Base-by-base conservation (phyloP, 257 asterid species). In the Jacaranda mimosifolia region DNA sequence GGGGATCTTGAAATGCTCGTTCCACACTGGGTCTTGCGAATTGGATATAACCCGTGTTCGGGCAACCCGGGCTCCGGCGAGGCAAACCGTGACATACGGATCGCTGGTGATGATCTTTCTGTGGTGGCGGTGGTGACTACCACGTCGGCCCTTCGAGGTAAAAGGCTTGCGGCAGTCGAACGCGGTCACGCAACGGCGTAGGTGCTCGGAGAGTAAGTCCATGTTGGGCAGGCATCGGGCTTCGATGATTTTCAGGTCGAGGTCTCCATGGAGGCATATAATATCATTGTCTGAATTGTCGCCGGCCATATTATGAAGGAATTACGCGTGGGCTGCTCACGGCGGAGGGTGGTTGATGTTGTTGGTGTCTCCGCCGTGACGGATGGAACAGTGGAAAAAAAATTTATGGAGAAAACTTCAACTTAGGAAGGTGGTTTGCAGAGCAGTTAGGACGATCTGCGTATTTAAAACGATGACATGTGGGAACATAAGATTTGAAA, bases 221-320 rank as follows among this genome's bases (percentile, higher is more conserved):
- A 95, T 93, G 73, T 95, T 95, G 15, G 98, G 99, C 72, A 95
- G 85, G 11, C 81, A 65, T 35, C 98, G 95, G 9, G 97, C 99
- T 73, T 95, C 97, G 21, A 90, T 66, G 66, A 95, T 88, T 43
- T 81, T 84, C 21, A 95, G 88, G 83, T 95, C 99, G 36, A 95
- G 89, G 77, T 93, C 97, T 9, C 99, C 99, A 46, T 95, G 99
- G 43, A 95, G 96, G 75, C 85, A 85, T 0, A 80, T 75, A 6
- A 49, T 26, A 14, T 53, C 12, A 39, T 59, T 63, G 7, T 72
- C 72, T 3, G 65, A 21, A 62, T 75, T 40, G 8, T 81, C 85
- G 69, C 78, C 87, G 79, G 87, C 83, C 97, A 92, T 92, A 15
- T 40, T 35, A 6, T 4, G 36, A 7, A 3, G 48, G 4, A 40